Percentiles rank a stretch among this genome's conserved stretches.
Conservation (phyloP, 1,284 basidiomycete genomes). For the Sphagnurus paluster region DNA sequence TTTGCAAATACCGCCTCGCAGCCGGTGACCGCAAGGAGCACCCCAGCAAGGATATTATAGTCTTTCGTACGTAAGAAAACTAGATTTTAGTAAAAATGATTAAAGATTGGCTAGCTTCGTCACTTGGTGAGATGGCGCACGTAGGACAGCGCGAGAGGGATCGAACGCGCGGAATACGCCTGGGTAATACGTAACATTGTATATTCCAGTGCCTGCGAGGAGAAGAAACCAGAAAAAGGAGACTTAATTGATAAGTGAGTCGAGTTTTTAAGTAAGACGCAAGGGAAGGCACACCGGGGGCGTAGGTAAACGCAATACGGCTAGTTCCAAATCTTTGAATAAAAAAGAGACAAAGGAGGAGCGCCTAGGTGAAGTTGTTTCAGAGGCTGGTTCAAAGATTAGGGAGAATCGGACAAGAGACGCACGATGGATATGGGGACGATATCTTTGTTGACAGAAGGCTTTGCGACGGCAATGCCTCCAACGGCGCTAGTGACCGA, state of each 20-base stretch:
- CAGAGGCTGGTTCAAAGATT: neutral
- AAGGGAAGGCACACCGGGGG: conserved; percentile 45
- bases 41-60: conserved; percentile 62
- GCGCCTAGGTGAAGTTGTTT: conserved; percentile 35
- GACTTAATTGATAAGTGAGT: conserved; percentile 33
- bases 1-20: conserved; percentile 72
- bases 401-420: conserved; percentile 1
- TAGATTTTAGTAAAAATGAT: conserved; percentile 22
- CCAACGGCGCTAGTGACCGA: conserved; percentile 67
- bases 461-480: conserved; percentile 63
- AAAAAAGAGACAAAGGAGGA: conserved; percentile 59
- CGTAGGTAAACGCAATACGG: conserved; percentile 50
- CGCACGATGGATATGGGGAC: conserved; percentile 60
- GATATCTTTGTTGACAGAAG: conserved; percentile 44
- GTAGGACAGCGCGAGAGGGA: conserved; percentile 61
- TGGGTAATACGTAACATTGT: conserved; percentile 55
- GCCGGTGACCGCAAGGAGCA: conserved; percentile 65
- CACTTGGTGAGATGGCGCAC: conserved; percentile 33
- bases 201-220: conserved; percentile 52
- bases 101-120: neutral
- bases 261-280: neutral
- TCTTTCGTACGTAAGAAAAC: conserved; percentile 65
- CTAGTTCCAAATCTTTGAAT: conserved; percentile 60
- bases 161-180: conserved; percentile 68
- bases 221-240: conserved; percentile 59